Evolutionary conservation across 2,329 filamentous ascomycete genomes (phyloP), one percentile per base, ranked within the genome.

Genomic region (Colletotrichum neosansevieriae): DNA sequence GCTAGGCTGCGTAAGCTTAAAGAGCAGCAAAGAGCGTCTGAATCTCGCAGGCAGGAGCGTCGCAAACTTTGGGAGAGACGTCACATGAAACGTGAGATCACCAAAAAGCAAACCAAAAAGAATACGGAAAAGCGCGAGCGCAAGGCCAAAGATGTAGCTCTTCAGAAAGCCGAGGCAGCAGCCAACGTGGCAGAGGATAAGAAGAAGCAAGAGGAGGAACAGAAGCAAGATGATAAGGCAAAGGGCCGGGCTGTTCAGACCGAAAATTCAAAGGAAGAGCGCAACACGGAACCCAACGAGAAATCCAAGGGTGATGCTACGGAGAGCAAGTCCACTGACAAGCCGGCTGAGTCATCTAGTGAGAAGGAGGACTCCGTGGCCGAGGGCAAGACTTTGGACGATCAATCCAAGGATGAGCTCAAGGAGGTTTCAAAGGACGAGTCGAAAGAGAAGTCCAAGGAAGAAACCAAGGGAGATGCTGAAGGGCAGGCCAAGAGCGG

Each of bases 1-100:
- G 77, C 80, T 21, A 82, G 84, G 70, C 81, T 86, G 24, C 77
- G 83, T 24, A 83, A 86, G 74, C 81, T 84, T 72, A 79, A 81
- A 64, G 81, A 85, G 65, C 80, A 84, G 56, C 77, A 83, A 56
- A 85, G 86, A 76, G 84, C 83, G 0, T 85, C 82, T 53, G 75
- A 77, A n/a, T 82, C 79, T 59, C 80, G 82, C 6, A 78, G 80
- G 70, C 75, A 79, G 50, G 82, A 86, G 67, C 80, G 83, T 2
- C 80, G 82, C 36, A 81, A 80, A 62, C 78, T 82, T 70, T 87
- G 86, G 82, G 82, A 86, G 75, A 82, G 79, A 74, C 76, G 85
- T 2, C 82, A 83, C 3, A 82, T 81, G 9, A 81, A 78, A 29
- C 79, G 79, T 9, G 76, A 82, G 47, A 78, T 80, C n/a, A 79